Evolutionary conservation across 2,329 filamentous ascomycete genomes (phyloP), one percentile per base, ranked within the genome.

Genomic region (Xylaria sp.): DNA sequence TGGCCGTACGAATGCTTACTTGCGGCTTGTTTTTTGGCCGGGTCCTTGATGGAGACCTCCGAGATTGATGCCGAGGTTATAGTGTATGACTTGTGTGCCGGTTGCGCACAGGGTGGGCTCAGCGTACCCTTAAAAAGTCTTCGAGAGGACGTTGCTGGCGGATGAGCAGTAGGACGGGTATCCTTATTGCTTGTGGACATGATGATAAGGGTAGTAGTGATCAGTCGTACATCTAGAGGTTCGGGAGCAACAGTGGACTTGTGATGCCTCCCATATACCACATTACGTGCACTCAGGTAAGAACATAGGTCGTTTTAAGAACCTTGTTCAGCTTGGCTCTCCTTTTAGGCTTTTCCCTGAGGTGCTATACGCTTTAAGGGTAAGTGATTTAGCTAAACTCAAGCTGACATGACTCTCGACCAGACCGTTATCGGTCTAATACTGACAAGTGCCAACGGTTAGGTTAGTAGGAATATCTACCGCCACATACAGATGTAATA

Each of bases 31-130:
- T 59, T 71, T 23, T 70, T 67, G 54, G 61, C 61, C 13, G 67
- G 67, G 39, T 68, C 66, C 63, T 71, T 75, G 62, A 77, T 66
- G 18, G 62, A 62, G 18, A 77, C 74, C 57, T 77, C 74, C 28
- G 66, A 69, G 46, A 69, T 75, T n/a, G 73, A 73, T 41, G 72
- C 64, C 36, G 71, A 72, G 43, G 72, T 23, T 36, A 78, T 60
- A 23, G 76, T 77, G 55, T 78, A 78, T 10, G 76, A 77, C 68
- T 65, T 76, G 60, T 56, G 60, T 31, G 67, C 64, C 58, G 75
- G 60, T 28, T 66, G 66, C 39, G 71, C 69, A 15, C 66, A 61
- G 18, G 75, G 74, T 43, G 72, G 69, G 55, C 59, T 74, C 55
- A 78, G 63, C 33, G 52, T 72, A 23, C 75, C 75, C 68, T 74